Evolutionary conservation across 23 red algal species (phyloP), one percentile per base, ranked within the genome.

Genomic region (Rhodosorus marinus): DNA sequence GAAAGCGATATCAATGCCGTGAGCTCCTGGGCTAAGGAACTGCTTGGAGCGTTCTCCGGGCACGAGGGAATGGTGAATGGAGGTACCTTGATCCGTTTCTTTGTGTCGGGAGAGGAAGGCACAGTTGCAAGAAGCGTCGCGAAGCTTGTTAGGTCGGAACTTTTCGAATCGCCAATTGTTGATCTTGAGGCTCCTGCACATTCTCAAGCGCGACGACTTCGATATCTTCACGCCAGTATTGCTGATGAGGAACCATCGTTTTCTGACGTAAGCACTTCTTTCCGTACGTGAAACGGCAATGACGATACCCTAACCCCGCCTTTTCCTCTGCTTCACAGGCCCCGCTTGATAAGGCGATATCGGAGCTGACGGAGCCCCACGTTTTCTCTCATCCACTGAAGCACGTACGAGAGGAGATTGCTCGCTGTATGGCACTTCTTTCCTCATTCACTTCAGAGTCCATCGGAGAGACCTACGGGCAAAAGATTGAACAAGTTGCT

Each of bases 351-450:
- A n/a, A n/a, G n/a, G n/a, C n/a, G n/a, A n/a, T n/a, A n/a, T n/a
- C n/a, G n/a, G 64, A 57, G 22, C 53, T 81, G 22, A 28, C 52
- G 1, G 38, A 17, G 31, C 17, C 52, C 6, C 36, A 40, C 2
- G 59, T 55, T 7, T 83, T 83, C 43, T 55, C 59, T 58, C 78
- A 83, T 56, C 55, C 62, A 25, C 46, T 83, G 7, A 83, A 83
- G 36, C 67, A 54, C 31, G 78, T 83, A 6, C 56, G 78, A 5
- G 78, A 83, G 51, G 78, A 83, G 60, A 55, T 83, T 21, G 78
- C 57, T 6, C 55, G 67, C 1, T 72, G 55, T 20, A 33, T 83
- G 28, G 29, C 40, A 8, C 28, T 83, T 8, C 11, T 71, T 4
- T 67, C 78, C 1, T 43, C 64, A 36, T 51, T 70, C 24, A 42